Conservation (phyloP, 768 basidiomycete genomes). For the Fibroporia radiculosa region DNA sequence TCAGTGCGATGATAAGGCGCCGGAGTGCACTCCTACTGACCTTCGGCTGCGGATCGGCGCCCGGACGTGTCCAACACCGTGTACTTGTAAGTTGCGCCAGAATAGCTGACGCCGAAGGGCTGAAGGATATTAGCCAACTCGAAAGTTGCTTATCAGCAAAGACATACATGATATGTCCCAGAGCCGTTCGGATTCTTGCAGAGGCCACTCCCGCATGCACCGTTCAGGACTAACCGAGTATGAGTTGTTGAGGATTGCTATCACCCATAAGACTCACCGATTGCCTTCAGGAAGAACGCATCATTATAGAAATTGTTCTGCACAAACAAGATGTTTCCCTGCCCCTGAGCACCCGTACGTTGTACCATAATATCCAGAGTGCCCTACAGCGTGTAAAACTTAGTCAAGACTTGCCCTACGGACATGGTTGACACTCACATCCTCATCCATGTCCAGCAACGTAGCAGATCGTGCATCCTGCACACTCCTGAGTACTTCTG, state of each 20-base stretch:
- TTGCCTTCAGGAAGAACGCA: constrained; percentile 96
- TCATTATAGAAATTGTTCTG: constrained; percentile 99
- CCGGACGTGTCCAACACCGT: constrained; percentile 92
- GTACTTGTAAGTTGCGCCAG: constrained; percentile 95
- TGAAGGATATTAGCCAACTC: constrained; percentile 23
- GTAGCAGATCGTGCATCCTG: constrained; percentile 73
- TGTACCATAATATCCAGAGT: constrained; percentile 89
- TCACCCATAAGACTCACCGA: constrained; percentile 45
- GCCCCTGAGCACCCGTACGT: constrained; percentile 59
- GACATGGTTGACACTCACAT: constrained; percentile 44
- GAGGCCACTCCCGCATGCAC: constrained; percentile 80
- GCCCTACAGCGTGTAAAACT: constrained; percentile 43
- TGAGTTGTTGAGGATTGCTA: background rate
- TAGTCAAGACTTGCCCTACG: background rate
- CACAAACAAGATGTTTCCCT: constrained; percentile 66
- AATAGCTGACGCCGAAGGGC: constrained; percentile 93
- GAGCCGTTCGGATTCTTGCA: constrained; percentile 60
- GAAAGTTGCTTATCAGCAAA: background rate
- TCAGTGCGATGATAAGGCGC: constrained; percentile 1
- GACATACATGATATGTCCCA: constrained; percentile 60
- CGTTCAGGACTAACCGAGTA: constrained; percentile 65
- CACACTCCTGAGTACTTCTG: constrained; percentile 52
- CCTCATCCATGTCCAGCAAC: constrained; percentile 92
- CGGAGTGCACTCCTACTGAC: constrained; percentile 27
- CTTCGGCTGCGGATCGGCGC: constrained; percentile 82